phyloP scores from a whole-genome alignment of 805 yeast species.

The Metschnikowia koreensis region DNA sequence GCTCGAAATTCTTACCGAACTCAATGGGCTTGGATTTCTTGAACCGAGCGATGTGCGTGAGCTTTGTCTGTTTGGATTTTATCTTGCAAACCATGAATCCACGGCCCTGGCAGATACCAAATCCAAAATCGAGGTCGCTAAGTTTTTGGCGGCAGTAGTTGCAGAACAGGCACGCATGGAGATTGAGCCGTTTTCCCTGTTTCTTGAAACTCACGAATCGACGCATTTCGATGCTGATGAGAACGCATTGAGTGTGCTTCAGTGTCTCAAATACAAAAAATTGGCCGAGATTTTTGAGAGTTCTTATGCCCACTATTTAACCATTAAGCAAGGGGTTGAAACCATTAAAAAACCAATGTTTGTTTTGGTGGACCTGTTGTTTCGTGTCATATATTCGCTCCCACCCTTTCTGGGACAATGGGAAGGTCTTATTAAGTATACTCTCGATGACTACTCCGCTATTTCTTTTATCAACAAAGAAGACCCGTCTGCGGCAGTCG shows the following conservation, averaged over 20 bases:
- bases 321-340: background rate
- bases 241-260: conserved; percentile 20
- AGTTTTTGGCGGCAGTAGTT: conserved; percentile 49
- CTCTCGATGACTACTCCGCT: conserved; percentile 45
- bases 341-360: background rate
- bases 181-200: conserved; percentile 32
- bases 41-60: conserved; percentile 51
- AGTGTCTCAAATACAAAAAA: conserved; percentile 23
- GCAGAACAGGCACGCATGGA: conserved; percentile 37
- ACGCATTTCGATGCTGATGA: conserved; percentile 24
- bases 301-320: conserved; percentile 11
- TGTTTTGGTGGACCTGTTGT: conserved; percentile 19
- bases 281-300: conserved; percentile 16
- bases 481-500: conserved; percentile 14
- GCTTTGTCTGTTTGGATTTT: conserved; percentile 22
- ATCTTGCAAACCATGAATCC: conserved; percentile 10
- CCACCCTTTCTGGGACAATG: conserved; percentile 31
- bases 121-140: conserved; percentile 49
- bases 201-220: conserved; percentile 29
- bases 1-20: conserved; percentile 50
- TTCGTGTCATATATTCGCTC: conserved; percentile 32
- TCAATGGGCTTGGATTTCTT: conserved; percentile 60
- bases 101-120: conserved; percentile 19
- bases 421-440: conserved; percentile 42
- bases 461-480: conserved; percentile 19